phyloP scores from a whole-genome alignment of 257 asterid species.

The Plantago ovata region DNA sequence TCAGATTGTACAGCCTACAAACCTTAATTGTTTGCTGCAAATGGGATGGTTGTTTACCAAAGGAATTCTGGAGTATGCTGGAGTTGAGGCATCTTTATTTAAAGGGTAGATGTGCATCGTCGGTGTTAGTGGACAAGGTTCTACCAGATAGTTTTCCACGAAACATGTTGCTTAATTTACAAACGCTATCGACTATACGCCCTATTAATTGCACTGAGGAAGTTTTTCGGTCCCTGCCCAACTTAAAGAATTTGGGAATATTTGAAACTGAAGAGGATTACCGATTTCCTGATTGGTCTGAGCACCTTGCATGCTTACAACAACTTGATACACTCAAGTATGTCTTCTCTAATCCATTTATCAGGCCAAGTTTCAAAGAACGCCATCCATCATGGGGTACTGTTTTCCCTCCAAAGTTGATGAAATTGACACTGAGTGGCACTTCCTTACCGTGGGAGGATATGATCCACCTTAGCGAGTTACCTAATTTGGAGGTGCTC shows the following conservation, averaged over 20 bases:
- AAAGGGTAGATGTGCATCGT: constrained; percentile 9
- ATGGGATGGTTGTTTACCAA: constrained; percentile 18
- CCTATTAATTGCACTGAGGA: constrained; percentile 18
- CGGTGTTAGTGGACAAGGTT: neutral
- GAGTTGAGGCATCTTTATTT: constrained; percentile 24
- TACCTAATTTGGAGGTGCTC: constrained; percentile 31
- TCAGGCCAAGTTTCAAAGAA: constrained; percentile 8
- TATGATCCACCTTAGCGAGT: constrained; percentile 21
- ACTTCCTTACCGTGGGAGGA: constrained; percentile 28
- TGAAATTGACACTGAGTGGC: constrained; percentile 27
- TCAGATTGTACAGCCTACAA: constrained; percentile 6
- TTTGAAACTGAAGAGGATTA: constrained; percentile 24
- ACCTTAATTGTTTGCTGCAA: constrained; percentile 18
- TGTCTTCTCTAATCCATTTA: constrained; percentile 20
- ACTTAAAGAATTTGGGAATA: constrained; percentile 22
- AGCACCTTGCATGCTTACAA: constrained; percentile 7
- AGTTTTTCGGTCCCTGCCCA: constrained; percentile 23
- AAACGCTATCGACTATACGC: constrained; percentile 18
- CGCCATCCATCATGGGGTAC: constrained; percentile 1
- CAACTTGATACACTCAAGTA: constrained; percentile 20
- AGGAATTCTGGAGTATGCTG: constrained; percentile 17
- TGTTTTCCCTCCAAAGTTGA: constrained; percentile 20
- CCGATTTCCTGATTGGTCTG: constrained; percentile 16
- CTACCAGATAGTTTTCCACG: neutral
- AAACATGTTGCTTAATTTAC: neutral